Base-by-base conservation (phyloP, 495 filamentous ascomycete species). In the Apodospora peruviana region DNA sequence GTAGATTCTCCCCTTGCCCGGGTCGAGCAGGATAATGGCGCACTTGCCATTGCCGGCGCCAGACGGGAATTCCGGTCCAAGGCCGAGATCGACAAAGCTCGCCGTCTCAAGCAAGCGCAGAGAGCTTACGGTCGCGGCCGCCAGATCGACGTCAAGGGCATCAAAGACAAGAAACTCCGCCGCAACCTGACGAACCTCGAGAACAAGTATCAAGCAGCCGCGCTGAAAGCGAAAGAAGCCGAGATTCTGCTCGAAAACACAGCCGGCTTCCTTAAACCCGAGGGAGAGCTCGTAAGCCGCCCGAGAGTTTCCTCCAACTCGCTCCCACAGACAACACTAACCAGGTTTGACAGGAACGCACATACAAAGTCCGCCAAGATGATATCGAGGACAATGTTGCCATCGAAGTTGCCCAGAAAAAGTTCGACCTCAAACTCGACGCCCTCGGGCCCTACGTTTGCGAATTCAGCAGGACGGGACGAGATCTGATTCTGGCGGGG, bases 211-310 rank as follows among this genome's bases (percentile, higher is more conserved):
- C 81, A 90, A 64, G 78, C 83, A 58, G 91, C 91, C 2, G 69
- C 85, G 0, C 65, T 93, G 8, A 82, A 83, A 62, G 88, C 91
- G 4, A 89, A 91, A 62, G 90, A 97, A 81, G 89, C 90, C 5
- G 94, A 97, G 72, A 95, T 97, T 51, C 74, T 98, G 38, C 79
- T 91, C 32, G 91, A 96, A 64, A 87, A 95, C 58, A 75, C 83
- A n/a, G 73, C 77, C 17, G 93, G 93, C 5, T 93, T 93, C 55
- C 67, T 98, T 32, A 87, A 97, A 65, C 80, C 94, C 11, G 94
- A 98, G 62, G 75, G 72, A 19, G 91, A 87, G 65, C 77, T 98
- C 42, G 39, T 38, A 17, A 38, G 36, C 16, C 14, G 27, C 27
- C 14, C 27, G n/a, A n/a, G n/a, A n/a, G n/a, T n/a, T n/a, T n/a